Evolutionary conservation across 148 eudicot species (phyloP).

Genomic region (Camellia lanceoleosa): DNA sequence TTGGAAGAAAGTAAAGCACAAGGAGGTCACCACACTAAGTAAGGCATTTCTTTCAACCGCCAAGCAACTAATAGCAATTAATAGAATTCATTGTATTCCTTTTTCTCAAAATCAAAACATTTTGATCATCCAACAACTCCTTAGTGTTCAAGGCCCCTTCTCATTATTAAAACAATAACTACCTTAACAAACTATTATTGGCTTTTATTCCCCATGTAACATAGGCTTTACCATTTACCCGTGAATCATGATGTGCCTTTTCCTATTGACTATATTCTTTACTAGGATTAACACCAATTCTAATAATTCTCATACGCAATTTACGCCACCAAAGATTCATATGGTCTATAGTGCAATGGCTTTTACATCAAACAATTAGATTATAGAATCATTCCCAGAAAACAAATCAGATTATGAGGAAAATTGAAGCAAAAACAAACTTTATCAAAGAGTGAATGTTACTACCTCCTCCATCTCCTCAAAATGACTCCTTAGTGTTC

Average conservation of each 20-base stretch:
- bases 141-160: neutral
- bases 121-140: too few species aligned
- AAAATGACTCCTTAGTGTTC: constrained; percentile 41
- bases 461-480: constrained; percentile 92
- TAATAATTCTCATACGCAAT: neutral
- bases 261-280: neutral
- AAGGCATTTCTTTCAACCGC: neutral
- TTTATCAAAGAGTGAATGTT: neutral
- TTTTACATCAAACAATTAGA: too few species aligned
- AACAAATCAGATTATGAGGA: neutral
- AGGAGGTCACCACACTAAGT: neutral
- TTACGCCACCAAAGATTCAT: neutral
- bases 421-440: neutral
- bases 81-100: neutral
- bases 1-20: constrained; percentile 4
- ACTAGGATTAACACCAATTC: neutral
- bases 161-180: neutral
- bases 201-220: neutral
- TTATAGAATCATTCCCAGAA: neutral
- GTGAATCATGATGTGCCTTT: neutral
- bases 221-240: neutral
- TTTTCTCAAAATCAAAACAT: neutral
- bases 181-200: neutral
- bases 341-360: too few species aligned
- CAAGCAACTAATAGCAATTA: neutral